Conservation (phyloP, 2,329 filamentous ascomycete genomes). For the Bipolaris sorokiniana region DNA sequence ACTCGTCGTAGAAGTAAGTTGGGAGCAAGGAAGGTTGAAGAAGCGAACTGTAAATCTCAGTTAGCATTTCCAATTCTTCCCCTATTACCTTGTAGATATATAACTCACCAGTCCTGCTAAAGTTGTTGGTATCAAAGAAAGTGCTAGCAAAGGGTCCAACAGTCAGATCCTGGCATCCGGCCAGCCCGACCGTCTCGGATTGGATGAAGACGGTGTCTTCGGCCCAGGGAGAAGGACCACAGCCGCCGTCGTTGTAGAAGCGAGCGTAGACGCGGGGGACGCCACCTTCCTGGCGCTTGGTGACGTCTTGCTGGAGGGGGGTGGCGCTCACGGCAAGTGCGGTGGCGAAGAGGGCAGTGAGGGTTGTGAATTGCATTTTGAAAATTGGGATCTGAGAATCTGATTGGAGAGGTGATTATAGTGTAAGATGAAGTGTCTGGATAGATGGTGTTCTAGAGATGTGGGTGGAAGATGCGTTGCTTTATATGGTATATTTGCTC, state of each 20-base stretch:
- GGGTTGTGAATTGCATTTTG: slow-evolving; percentile 10
- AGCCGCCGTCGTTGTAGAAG: slow-evolving; percentile 15
- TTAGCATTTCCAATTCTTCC: background rate
- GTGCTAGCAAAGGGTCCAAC: slow-evolving; percentile 14
- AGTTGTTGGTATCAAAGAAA: slow-evolving; percentile 16
- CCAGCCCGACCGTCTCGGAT: background rate
- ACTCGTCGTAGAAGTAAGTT: background rate
- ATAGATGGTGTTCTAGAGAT: background rate
- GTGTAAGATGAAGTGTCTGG: background rate
- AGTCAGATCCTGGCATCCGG: slow-evolving; percentile 13
- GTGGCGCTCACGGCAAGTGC: slow-evolving; percentile 7
- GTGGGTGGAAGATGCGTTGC: background rate
- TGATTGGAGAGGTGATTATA: background rate
- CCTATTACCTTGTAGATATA: too few relatives aligned
- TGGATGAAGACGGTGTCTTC: slow-evolving; percentile 21
- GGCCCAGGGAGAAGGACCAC: slow-evolving; percentile 3
- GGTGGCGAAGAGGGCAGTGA: slow-evolving; percentile 11
- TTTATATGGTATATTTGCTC: background rate
- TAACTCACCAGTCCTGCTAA: slow-evolving; percentile 5
- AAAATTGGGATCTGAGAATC: background rate
- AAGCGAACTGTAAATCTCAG: slow-evolving; percentile 11
- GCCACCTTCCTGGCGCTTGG: slow-evolving; percentile 9
- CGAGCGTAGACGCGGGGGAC: slow-evolving; percentile 17
- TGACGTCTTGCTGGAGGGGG: slow-evolving; percentile 4
- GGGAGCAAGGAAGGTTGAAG: slow-evolving; percentile 12